These are phyloP conservation scores for Auriscalpium microsporum DNA, from an alignment of 768 basidiomycete species.

Conservation along the genomic window DNA sequence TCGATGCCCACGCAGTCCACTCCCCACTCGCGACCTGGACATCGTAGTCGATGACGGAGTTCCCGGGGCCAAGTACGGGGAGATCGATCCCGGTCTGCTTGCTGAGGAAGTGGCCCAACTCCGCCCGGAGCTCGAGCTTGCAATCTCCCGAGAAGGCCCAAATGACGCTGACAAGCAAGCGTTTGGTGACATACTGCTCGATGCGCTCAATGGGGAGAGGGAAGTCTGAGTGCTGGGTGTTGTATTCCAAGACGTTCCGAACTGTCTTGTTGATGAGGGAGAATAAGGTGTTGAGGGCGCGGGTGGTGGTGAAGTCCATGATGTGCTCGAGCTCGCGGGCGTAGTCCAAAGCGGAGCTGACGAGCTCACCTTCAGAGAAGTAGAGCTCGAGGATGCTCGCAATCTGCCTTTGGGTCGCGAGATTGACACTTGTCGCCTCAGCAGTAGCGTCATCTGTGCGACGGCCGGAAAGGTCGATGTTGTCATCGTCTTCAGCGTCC, in stretches of 20 bases:
- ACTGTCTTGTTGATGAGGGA: slow-evolving; percentile 95
- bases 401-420: slow-evolving; percentile 69
- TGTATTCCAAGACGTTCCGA: slow-evolving; percentile 91
- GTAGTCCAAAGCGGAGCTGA: slow-evolving; percentile 67
- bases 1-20: slow-evolving; percentile 87
- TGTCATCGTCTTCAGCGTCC: slow-evolving; percentile 86
- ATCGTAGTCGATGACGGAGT: slow-evolving; percentile 90
- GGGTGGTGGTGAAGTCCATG: slow-evolving; percentile 94
- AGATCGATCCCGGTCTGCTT: slow-evolving; percentile 85
- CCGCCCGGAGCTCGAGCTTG: slow-evolving; percentile 80
- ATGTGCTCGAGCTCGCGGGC: slow-evolving; percentile 90
- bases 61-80: slow-evolving; percentile 64
- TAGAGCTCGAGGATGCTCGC: slow-evolving; percentile 69
- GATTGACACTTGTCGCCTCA: slow-evolving; percentile 48
- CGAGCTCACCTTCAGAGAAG: slow-evolving; percentile 77
- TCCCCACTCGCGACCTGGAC: slow-evolving; percentile 80
- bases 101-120: slow-evolving; percentile 82
- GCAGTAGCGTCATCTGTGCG: slow-evolving; percentile 38
- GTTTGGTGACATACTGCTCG: slow-evolving; percentile 86
- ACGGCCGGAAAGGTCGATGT: slow-evolving; percentile 50
- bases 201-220: slow-evolving; percentile 77
- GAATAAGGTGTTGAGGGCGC: slow-evolving; percentile 92
- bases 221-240: slow-evolving; percentile 91
- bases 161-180: slow-evolving; percentile 83
- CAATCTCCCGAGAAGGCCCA: slow-evolving; percentile 99